Evolutionary conservation across 1,139 yeast species (phyloP).

Genomic region (Lodderomyces theae): DNA sequence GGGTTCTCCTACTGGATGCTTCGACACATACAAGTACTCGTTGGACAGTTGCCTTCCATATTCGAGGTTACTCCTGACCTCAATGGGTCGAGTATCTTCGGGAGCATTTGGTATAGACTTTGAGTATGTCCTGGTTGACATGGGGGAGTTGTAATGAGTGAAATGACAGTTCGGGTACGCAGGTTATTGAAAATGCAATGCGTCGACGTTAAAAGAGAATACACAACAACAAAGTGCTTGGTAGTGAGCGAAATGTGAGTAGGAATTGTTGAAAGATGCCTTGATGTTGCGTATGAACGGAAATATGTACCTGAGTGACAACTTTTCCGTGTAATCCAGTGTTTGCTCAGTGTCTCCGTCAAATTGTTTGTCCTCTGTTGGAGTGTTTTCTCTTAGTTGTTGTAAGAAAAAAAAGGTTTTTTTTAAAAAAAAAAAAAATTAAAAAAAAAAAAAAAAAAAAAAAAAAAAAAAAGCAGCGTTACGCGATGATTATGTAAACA

Average conservation of each 20-base stretch:
- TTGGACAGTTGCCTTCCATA: conserved; percentile 59
- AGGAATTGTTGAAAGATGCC: no score
- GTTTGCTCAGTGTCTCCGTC: no score
- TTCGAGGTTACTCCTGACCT: conserved; percentile 59
- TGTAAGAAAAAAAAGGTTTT: no score
- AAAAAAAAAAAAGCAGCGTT: background rate
- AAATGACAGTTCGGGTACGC: no score
- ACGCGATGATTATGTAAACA: conserved; percentile 1
- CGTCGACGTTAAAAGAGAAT: no score
- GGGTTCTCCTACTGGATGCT: conserved; percentile 53
- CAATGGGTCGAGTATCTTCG: conserved; percentile 41
- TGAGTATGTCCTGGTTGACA: conserved; percentile 5
- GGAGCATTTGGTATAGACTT: conserved; percentile 50
- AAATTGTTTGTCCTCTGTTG: no score
- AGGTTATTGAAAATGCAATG: no score
- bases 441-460: conserved; percentile 1
- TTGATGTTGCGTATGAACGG: no score
- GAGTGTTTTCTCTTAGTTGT: no score
- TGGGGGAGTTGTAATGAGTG: background rate
- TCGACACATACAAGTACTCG: conserved; percentile 55
- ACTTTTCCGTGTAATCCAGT: no score
- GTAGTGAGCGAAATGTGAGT: background rate
- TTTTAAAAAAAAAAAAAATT: background rate
- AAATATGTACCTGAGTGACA: no score
- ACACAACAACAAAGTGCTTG: background rate